Percentiles rank a stretch among this genome's conserved stretches.
Evolutionary conservation across 768 basidiomycete genomes (phyloP).

Genomic region (Astraeus odoratus): DNA sequence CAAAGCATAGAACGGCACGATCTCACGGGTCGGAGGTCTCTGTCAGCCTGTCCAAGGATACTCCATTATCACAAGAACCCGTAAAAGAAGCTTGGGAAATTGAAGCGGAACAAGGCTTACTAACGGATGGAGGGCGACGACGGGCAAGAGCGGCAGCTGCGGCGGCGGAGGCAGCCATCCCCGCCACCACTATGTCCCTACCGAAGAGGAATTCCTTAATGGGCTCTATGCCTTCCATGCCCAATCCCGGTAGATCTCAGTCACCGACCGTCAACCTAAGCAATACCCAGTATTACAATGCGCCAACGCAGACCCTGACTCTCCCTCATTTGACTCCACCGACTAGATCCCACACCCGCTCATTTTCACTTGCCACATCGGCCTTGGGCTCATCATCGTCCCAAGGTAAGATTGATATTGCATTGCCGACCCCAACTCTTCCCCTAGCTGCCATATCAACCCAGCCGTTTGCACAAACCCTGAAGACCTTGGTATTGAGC

Average conservation of each 20-base stretch:
- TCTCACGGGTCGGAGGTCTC: constrained; percentile 16
- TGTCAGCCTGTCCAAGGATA: not conserved
- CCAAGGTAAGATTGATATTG: constrained; percentile 33
- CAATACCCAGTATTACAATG: constrained; percentile 55
- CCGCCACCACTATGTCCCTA: constrained; percentile 7
- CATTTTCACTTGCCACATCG: constrained; percentile 48
- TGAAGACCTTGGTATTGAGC: constrained; percentile 52
- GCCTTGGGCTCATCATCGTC: constrained; percentile 6
- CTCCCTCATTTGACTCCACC: constrained; percentile 58
- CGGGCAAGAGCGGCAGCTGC: constrained; percentile 53
- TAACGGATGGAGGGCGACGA: constrained; percentile 68
- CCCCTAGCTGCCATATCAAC: constrained; percentile 56
- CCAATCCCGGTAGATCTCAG: constrained; percentile 18
- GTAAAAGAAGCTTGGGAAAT: constrained; percentile 75
- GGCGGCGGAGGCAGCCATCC: constrained; percentile 30
- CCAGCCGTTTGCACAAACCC: constrained; percentile 51
- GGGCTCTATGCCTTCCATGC: constrained; percentile 21
- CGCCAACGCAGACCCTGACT: constrained; percentile 49
- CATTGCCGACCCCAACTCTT: constrained; percentile 59
- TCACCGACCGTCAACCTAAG: constrained; percentile 29
- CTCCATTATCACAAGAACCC: constrained; percentile 20
- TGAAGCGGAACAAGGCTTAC: constrained; percentile 66
- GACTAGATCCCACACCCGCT: constrained; percentile 45
- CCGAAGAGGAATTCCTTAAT: constrained; percentile 11
- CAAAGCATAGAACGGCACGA: constrained; percentile 34